Evolutionary conservation across 2,329 filamentous ascomycete genomes (phyloP), one percentile per base, ranked within the genome.

Genomic region (Cytospora piceicola): DNA sequence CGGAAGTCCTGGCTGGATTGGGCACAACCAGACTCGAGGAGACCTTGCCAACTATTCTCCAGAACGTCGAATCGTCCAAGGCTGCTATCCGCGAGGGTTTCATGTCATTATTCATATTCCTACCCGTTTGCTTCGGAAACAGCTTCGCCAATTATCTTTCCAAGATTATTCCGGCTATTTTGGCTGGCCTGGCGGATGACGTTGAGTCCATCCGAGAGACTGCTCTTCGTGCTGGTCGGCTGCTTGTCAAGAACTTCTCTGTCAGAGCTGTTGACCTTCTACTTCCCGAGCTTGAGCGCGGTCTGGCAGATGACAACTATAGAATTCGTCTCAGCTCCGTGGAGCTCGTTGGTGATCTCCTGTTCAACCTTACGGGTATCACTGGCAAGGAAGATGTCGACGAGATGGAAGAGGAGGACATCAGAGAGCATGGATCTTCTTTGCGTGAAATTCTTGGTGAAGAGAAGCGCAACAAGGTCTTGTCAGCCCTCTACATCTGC

Each of bases 31-130:
- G 95, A 71, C 82, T 99, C 71, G 95, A 99, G 77, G 96, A 99
- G 79, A 98, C 94, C 6, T 82, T 99, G 55, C 96, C 95, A 49
- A 97, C 94, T 15, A 97, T 99, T 72, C 80, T 99, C 51, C 94
- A 98, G 74, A 99, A 99, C 73, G 94, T 97, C 70, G 89, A 93
- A 71, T 98, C 94, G 73, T 88, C 90, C 71, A 97, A 97, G 78
- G 77, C 95, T 22, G 88, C 93, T 63, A 93, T 99, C 69, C 89
- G 95, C 72, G 95, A 99, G 82, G 95, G 95, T 55, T 99, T 99
- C 82, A 99, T 99, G 95, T 97, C 95, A 9, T 85, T 99, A 51
- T 99, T 99, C 80, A 98, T 99, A 71, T 99, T 97, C 85, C 88
- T 99, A 80, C 95, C 95, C 15, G 95, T 97, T 61, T 99, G 95